Evolutionary conservation across 2,329 filamentous ascomycete species (phyloP), one percentile per base, ranked within the genome.

Genomic region (Nothophaeocryptopus gaeumannii): DNA sequence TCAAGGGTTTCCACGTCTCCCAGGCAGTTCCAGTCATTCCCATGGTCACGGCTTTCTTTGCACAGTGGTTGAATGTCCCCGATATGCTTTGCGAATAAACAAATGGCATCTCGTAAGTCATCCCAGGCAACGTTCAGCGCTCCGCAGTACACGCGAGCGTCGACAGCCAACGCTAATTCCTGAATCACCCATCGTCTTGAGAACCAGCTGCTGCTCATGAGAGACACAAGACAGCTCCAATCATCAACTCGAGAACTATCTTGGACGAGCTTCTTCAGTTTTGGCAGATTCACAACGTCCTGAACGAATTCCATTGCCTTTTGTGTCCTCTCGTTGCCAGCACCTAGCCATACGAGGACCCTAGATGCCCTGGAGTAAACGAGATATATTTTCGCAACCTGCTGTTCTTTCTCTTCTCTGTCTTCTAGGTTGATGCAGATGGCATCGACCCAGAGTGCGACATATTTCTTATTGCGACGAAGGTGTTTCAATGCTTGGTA

Each of bases 351-450:
- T 12, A 52, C 41, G 8, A 52, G 8, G 11, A 57, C 54, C 14
- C 36, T 33, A 5, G 37, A 12, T 12, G 51, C 43, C 12, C 41
- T 49, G 12, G 46, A 45, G 37, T 47, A 59, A 8, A 59, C 50
- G 3, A 31, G 40, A 11, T 20, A 20, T 55, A 57, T 59, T 5
- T 39, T 13, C 5, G 39, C 39, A 15, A 59, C 50, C 15, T 59
- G 55, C 10, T 47, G 11, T 12, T 34, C 31, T 31, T 50, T 50
- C 51, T 58, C 56, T 10, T 37, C 29, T 7, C 26, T 3, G 39
- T 59, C 30, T 5, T 37, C 32, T 37, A 55, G 56, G 32, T 57
- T 43, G 13, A 58, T 57, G 30, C 56, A 58, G 26, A 58, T 41
- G 12, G 49, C 52, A 46, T 59, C 56, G 16, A 51, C 38, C 56